Base-by-base conservation (phyloP, 2,329 filamentous ascomycete species). In the Pochonia chlamydosporia region DNA sequence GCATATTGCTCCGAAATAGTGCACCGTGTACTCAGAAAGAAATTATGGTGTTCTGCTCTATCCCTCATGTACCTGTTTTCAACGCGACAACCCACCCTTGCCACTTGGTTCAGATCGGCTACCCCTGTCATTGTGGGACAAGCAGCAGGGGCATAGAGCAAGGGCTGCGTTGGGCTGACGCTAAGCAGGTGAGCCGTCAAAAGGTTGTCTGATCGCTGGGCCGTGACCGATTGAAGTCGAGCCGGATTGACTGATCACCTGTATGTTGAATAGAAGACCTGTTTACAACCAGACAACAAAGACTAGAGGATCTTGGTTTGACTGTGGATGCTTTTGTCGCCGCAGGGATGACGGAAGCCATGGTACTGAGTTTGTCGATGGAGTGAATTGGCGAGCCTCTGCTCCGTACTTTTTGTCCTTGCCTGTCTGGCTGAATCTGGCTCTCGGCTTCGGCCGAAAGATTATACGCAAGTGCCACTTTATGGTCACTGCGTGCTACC, bases 61-160 rank as follows among this genome's bases (percentile, higher is more conserved):
- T 41, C 25, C 39, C 39, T 41, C 39, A 5, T 30, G 9, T 28
- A 14, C 24, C 40, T 16, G 40, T 42, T n/a, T 24, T 42, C 7
- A 16, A 20, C n/a, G n/a, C n/a, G n/a, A n/a, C n/a, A n/a, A n/a
- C n/a, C 8, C 16, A 21, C 20, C 18, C 18, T 39, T 21, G 35
- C 14, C 35, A 20, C 5, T 23, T 13, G 35, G 18, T 39, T 39
- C 14, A 37, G 31, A 37, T 13, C 20, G 23, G 42, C 18, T 37
- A 31, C 42, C 42, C 42, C 20, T 26, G 42, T 21, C 31, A 30
- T n/a, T 13, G 42, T 28, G 42, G 42, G 21, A 42, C 40, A 9
- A 4, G 11, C 31, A n/a, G n/a, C n/a, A n/a, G n/a, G n/a, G n/a
- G n/a, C n/a, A n/a, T n/a, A 13, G 30, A 21, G 30, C 21, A 16